Base-by-base conservation (phyloP, 1,284 basidiomycete genomes). In the Ganoderma multipileum region DNA sequence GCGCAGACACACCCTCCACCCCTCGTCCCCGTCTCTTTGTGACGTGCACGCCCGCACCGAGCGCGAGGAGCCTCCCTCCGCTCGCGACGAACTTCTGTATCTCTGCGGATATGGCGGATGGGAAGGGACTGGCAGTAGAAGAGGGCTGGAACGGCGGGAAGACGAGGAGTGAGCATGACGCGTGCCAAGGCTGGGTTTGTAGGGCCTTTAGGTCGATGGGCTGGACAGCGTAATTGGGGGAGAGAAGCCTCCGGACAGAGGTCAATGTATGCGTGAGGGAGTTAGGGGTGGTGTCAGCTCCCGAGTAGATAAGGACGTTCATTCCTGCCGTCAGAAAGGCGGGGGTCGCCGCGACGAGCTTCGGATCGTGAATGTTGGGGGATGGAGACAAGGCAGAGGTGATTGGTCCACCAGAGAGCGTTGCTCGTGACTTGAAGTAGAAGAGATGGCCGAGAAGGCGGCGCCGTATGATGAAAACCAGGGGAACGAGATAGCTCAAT, bases 251-350 rank as follows among this genome's bases (percentile, higher is more conserved):
- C 42, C 86, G 85, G 41, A 96, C 86, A 9, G 85, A 83, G 1
- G 83, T 77, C 42, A 90, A 78, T 1, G 88, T 85, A 74, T 90
- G 83, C 1, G 85, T 82, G 44, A 90, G 80, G 2, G 92, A 91
- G 12, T 86, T 78, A 54, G 85, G 84, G 33, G 86, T 83, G 23
- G 90, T 87, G 65, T 94, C 91, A 28, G 91, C 88, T 2, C 91
- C 92, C 58, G 91, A 84, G 79, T 95, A 95, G 55, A 95, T 87
- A 67, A 96, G 87, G 26, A 96, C 91, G 81, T 95, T 90, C 90
- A 94, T 92, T 14, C 33, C 33, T 33, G 33, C 33, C 3, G 33
- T 33, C 33, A 33, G 33, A 33, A 33, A 8, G 33, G 33, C 33
- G 33, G 33, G 33, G 3, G 33, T 33, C 33, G 8, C 8, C 33